These are phyloP conservation scores for Mentha longifolia DNA, from an alignment of 257 asterid genomes.

Conservation along the genomic window DNA sequence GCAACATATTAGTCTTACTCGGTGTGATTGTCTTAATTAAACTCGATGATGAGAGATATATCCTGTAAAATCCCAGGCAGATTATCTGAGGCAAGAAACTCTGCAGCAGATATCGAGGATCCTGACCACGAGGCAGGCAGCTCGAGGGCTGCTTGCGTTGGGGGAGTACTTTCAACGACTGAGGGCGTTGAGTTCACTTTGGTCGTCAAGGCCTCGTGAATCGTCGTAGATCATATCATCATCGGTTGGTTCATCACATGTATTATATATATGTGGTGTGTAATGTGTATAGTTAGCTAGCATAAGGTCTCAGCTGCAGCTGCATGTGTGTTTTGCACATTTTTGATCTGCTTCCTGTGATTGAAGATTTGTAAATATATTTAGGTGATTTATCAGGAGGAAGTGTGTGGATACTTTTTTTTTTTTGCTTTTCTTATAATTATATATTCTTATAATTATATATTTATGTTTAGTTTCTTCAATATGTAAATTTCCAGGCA, in stretches of 20 bases:
- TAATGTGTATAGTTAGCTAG: slow-evolving; percentile 32
- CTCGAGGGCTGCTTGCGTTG: slow-evolving; percentile 59
- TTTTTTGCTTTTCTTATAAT: slow-evolving; percentile 25
- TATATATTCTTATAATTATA: slow-evolving; percentile 26
- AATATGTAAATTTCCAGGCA: slow-evolving; percentile 29
- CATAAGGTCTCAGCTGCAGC: slow-evolving; percentile 30
- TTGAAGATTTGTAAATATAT: slow-evolving; percentile 54
- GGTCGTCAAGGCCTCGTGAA: slow-evolving; percentile 49
- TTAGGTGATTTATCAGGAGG: slow-evolving; percentile 46
- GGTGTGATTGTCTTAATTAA: no score
- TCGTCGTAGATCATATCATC: slow-evolving; percentile 38
- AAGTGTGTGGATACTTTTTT: slow-evolving; percentile 39
- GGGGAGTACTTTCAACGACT: slow-evolving; percentile 63
- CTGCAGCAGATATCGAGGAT: slow-evolving; percentile 53
- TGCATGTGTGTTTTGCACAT: slow-evolving; percentile 38
- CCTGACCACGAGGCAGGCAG: slow-evolving; percentile 55
- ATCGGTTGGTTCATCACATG: not conserved
- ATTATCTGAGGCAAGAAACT: slow-evolving; percentile 60
- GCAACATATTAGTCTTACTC: not conserved
- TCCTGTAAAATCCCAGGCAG: slow-evolving; percentile 46
- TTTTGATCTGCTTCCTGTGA: slow-evolving; percentile 51
- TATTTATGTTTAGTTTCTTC: slow-evolving; percentile 24
- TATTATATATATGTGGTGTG: slow-evolving; percentile 14
- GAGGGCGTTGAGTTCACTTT: slow-evolving; percentile 51
- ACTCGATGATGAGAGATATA: not conserved